A percentile compares a stretch with the other conserved stretches of the same genome.
Conservation (phyloP, 805 yeast genomes). For the Clavispora asparagi region DNA sequence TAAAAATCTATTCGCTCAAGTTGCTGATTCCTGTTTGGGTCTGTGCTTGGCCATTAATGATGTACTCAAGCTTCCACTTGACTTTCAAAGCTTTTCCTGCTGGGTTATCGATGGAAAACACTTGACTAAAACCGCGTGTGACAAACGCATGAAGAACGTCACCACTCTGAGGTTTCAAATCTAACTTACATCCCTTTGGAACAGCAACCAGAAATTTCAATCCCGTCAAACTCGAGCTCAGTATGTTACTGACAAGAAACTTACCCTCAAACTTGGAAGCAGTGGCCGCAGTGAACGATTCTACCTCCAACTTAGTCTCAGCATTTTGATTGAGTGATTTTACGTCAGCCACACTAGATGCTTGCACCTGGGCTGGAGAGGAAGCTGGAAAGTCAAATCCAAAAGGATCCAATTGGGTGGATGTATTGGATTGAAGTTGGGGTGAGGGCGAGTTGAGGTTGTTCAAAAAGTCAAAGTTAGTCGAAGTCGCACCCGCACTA, state of each 20-base stretch:
- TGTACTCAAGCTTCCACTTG: slow-evolving; percentile 69
- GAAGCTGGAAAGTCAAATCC: slow-evolving; percentile 34
- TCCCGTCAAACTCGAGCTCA: slow-evolving; percentile 39
- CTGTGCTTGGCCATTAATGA: slow-evolving; percentile 39
- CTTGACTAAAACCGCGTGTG: slow-evolving; percentile 50
- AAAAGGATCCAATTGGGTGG: slow-evolving; percentile 34
- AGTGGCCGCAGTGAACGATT: slow-evolving; percentile 27
- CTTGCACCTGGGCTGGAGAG: slow-evolving; percentile 27
- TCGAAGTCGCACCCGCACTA: slow-evolving; percentile 1
- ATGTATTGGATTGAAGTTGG: slow-evolving; percentile 26
- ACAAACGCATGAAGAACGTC: slow-evolving; percentile 45
- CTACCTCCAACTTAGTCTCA: slow-evolving; percentile 46
- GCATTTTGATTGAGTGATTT: slow-evolving; percentile 37
- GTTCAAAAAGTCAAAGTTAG: slow-evolving; percentile 25
- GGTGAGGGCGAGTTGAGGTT: slow-evolving; percentile 41
- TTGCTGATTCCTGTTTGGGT: slow-evolving; percentile 56
- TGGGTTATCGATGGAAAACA: slow-evolving; percentile 34
- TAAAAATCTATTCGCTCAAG: slow-evolving; percentile 8
- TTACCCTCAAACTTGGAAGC: slow-evolving; percentile 37
- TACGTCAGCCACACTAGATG: slow-evolving; percentile 9
- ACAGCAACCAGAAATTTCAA: slow-evolving; percentile 65
- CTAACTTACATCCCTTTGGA: slow-evolving; percentile 56
- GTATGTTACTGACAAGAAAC: slow-evolving; percentile 48
- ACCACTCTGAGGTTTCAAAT: slow-evolving; percentile 58
- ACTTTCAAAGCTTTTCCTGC: slow-evolving; percentile 46